phyloP scores from a whole-genome alignment of 192 early-diverging fungal genomes.

The Backusella macrospora region DNA sequence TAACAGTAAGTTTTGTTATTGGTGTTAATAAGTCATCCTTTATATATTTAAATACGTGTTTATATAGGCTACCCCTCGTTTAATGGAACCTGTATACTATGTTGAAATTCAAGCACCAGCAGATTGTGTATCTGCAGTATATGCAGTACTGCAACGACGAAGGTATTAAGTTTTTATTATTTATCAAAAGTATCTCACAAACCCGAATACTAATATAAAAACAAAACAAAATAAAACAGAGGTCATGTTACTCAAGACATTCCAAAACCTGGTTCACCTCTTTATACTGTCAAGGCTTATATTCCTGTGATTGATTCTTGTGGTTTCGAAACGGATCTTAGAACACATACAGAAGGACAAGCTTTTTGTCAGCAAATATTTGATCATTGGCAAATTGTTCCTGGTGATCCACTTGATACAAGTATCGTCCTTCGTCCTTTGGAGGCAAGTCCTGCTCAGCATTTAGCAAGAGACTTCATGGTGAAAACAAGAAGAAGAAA shows the following conservation, averaged over 20 bases:
- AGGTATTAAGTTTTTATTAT: constrained; percentile 45
- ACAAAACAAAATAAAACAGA: constrained; percentile 42
- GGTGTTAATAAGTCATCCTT: not conserved
- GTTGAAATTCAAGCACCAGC: constrained; percentile 98
- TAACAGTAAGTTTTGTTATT: constrained; percentile 63
- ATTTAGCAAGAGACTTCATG: constrained; percentile 98
- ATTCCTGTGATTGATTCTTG: constrained; percentile 95
- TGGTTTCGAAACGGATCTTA: constrained; percentile 96
- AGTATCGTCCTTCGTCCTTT: constrained; percentile 83
- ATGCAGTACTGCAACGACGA: constrained; percentile 89
- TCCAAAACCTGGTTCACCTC: constrained; percentile 92
- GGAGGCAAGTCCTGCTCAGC: constrained; percentile 85
- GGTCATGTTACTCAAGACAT: constrained; percentile 96
- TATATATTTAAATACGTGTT: not conserved
- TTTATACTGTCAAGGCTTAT: constrained; percentile 91
- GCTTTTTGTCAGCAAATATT: constrained; percentile 98
- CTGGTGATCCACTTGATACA: constrained; percentile 95
- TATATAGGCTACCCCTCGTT: constrained; percentile 80
- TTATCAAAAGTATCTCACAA: not conserved
- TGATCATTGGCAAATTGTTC: constrained; percentile 98
- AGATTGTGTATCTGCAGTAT: constrained; percentile 93
- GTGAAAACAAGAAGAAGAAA: constrained; percentile 97
- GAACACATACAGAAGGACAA: constrained; percentile 95
- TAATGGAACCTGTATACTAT: constrained; percentile 97
- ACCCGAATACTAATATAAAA: not conserved